Conservation (phyloP, 306 rosid species). For the Corylus heterophylla region DNA sequence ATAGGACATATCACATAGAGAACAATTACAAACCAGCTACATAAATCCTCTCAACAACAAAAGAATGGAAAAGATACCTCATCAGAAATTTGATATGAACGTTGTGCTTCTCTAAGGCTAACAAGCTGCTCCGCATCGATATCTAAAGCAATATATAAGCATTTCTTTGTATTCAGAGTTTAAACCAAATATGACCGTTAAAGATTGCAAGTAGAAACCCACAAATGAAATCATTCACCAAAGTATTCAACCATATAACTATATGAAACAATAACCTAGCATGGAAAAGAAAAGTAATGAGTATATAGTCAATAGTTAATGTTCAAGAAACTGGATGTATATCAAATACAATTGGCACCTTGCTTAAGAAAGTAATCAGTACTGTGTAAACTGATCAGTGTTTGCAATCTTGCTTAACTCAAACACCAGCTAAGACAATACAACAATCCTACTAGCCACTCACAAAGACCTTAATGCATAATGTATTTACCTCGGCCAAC, state of each 20-base stretch:
- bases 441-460: not conserved
- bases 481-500: slow-evolving; percentile 73
- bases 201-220: not conserved
- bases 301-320: not conserved
- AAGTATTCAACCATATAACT: not conserved
- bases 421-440: not conserved
- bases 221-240: not conserved
- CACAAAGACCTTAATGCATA: slow-evolving; percentile 14
- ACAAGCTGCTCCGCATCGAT: slow-evolving; percentile 63
- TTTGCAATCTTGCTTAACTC: not conserved
- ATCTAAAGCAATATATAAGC: slow-evolving; percentile 47
- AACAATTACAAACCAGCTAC: slow-evolving; percentile 20
- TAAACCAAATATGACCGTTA: not conserved
- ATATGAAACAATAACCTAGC: not conserved
- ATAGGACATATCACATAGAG: slow-evolving; percentile 25
- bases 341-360: slow-evolving; percentile 4
- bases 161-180: slow-evolving; percentile 27
- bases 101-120: slow-evolving; percentile 73
- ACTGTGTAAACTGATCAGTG: not conserved
- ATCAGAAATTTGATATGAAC: slow-evolving; percentile 61
- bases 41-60: slow-evolving; percentile 9
- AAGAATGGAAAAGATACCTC: slow-evolving; percentile 59
- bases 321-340: not conserved
- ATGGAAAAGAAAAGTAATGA: not conserved
- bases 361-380: not conserved